Evolutionary conservation across 2,329 filamentous ascomycete species (phyloP).

Genomic region (Verticillium isaacii): DNA sequence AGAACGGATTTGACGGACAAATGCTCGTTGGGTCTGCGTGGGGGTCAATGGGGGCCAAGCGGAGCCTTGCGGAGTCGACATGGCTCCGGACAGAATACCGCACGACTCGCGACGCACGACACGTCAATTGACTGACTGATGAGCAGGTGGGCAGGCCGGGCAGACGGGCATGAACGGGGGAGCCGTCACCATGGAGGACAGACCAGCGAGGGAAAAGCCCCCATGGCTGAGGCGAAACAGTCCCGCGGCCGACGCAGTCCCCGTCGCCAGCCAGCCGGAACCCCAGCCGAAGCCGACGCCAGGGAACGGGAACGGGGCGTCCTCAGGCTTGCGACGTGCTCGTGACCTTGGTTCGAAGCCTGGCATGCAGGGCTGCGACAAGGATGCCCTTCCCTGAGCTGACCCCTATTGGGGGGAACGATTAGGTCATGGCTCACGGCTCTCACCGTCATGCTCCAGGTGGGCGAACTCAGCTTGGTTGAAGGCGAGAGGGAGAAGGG

Average conservation of each 20-base stretch:
- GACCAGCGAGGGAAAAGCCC: not conserved
- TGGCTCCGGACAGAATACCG: not conserved
- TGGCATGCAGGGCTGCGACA: not conserved
- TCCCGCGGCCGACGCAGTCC: not conserved
- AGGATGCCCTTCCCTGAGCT: not conserved
- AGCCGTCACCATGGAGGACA: not conserved
- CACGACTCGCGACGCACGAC: not conserved
- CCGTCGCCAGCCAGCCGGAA: conserved; percentile 1
- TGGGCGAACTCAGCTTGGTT: not conserved
- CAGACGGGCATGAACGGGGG: not conserved
- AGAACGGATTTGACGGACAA: not conserved
- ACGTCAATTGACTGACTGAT: not conserved
- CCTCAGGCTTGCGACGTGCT: not conserved
- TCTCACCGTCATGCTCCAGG: not conserved
- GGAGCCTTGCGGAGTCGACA: not conserved
- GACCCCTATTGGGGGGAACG: not conserved
- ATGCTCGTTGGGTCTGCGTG: not conserved
- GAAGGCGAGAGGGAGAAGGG: not conserved
- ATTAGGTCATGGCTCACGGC: not conserved
- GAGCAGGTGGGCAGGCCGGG: not conserved
- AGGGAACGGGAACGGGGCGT: not conserved
- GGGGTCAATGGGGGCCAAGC: not conserved
- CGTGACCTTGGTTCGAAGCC: not conserved
- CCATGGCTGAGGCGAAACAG: not conserved
- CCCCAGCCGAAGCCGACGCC: conserved; percentile 2